Evolutionary conservation across 1,139 yeast species (phyloP).

Genomic region (Yamadazyma oceani): DNA sequence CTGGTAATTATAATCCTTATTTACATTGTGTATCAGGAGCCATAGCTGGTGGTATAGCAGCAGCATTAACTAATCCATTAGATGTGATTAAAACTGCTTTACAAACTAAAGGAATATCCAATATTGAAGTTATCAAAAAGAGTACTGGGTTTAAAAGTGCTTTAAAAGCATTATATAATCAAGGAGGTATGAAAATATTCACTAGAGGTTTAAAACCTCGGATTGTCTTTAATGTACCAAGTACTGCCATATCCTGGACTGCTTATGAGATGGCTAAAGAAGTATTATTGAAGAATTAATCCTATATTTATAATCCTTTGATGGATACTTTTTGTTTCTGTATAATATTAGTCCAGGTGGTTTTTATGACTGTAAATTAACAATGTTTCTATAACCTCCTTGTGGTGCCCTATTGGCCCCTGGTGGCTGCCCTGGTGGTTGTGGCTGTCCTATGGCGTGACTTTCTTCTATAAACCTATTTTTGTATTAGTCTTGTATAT

Average conservation of each 20-base stretch:
- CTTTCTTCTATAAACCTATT: background rate
- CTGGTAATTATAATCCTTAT: slow-evolving; percentile 79
- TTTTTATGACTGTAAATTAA: no score
- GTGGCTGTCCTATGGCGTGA: no score
- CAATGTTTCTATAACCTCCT: no score
- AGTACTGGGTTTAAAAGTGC: slow-evolving; percentile 76
- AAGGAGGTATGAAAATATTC: slow-evolving; percentile 72
- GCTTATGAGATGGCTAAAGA: slow-evolving; percentile 97
- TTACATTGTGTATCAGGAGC: slow-evolving; percentile 95
- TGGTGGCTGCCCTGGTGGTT: no score
- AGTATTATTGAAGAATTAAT: slow-evolving; percentile 37
- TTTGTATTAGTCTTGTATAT: slow-evolving; percentile 3
- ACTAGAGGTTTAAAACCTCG: slow-evolving; percentile 87
- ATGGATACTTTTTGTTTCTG: no score
- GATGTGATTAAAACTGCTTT: slow-evolving; percentile 92
- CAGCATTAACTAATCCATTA: slow-evolving; percentile 93
- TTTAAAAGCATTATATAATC: slow-evolving; percentile 61
- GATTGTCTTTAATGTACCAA: slow-evolving; percentile 89
- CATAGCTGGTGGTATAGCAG: slow-evolving; percentile 93
- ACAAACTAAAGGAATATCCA: slow-evolving; percentile 69
- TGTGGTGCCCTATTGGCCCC: no score
- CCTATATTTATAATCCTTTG: no score
- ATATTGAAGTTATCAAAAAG: slow-evolving; percentile 50
- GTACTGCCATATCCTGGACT: slow-evolving; percentile 98
- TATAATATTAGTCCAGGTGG: no score